Evolutionary conservation across 2,329 filamentous ascomycete genomes (phyloP), one percentile per base, ranked within the genome.

Genomic region (Botrytis fragariae): DNA sequence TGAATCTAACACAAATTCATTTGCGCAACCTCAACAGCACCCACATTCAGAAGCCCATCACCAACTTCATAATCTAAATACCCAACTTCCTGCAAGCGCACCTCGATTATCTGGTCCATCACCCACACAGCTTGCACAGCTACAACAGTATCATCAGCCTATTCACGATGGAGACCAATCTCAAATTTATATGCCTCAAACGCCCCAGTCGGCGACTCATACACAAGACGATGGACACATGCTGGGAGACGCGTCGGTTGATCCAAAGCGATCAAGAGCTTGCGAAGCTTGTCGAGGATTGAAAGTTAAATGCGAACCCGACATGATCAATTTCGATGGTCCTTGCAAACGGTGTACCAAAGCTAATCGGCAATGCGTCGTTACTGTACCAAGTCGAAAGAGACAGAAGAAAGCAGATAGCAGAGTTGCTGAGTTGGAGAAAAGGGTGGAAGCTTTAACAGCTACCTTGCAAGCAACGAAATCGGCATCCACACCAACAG

Each of bases 401-500:
- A 81, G 83, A 73, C 81, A 84, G 68, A 84, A 84, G 77, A 81
- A 84, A 74, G 84, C 84, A 12, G 84, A 85, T 69, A 84, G 82
- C 54, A 76, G 84, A 39, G 83, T 85, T 6, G 82, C 83, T 54
- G 83, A 85, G 74, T 77, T 85, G 67, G 84, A 85, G 78, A 81
- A 82, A 75, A 83, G 84, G 75, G 83, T 85, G 75, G 79, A 82
- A 70, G 80, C 81, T 0, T 81, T 85, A 79, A 80, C 83, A 44
- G 81, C 81, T 32, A 79, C 79, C 69, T 77, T 85, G 51, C 80
- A 81, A 64, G 78, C 79, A 57, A 78, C 77, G 42, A 79, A 78
- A 71, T 76, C 77, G 61, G 76, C 72, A 39, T 57, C 74, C 70
- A 44, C 61, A 12, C 54, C 64, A 29, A 57, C 60, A 61, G 48